Evolutionary conservation across 352 stramenopile species (phyloP), one percentile per base, ranked within the genome.

Genomic region (Globisporangium iwayamae): DNA sequence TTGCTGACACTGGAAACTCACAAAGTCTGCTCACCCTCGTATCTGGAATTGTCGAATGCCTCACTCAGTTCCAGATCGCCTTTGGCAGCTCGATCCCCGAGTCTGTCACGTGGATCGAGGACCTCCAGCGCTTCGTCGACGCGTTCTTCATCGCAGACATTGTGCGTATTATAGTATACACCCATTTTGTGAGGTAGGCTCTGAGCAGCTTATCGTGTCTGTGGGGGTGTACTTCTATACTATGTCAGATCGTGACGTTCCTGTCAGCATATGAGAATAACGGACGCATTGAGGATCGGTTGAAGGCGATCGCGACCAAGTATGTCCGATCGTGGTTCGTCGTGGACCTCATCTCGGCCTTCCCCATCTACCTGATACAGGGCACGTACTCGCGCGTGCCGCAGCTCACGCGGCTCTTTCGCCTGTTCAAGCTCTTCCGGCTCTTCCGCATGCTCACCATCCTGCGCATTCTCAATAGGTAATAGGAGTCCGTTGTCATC

Each of bases 261-360:
- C 57, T 88, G 9, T 92, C 83, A 4, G 81, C 85, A 0, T 89
- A 81, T 36, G 85, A 93, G 45, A 67, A 83, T 32, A 77, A 66
- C 16, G 83, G 85, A 1, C 76, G 70, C 30, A 85, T 94, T 39
- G 71, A 90, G 68, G 73, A 71, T 6, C 74, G 72, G 10, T 62
- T 79, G 13, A 62, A 54, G 4, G 62, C 64, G 16, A 91, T 94
- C 45, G 79, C 73, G 1, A 34, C 55, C 14, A 83, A 74, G 41
- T 94, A 94, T 54, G 9, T 91, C 36, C 78, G 72, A 60, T 81
- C 81, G 25, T 94, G 84, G 85, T 92, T 94, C 53, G 9, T 80
- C 50, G 47, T 94, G 10, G 85, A 94, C 61, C 83, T 91, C 28
- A 66, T 94, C n/a, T 83, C 83, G 1, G 74, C 85, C 7, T 89